Percentiles rank a stretch among this genome's conserved stretches.
These are phyloP conservation scores for Dispira parvispora DNA, from an alignment of 192 early-diverging fungal species.

Conservation along the genomic window DNA sequence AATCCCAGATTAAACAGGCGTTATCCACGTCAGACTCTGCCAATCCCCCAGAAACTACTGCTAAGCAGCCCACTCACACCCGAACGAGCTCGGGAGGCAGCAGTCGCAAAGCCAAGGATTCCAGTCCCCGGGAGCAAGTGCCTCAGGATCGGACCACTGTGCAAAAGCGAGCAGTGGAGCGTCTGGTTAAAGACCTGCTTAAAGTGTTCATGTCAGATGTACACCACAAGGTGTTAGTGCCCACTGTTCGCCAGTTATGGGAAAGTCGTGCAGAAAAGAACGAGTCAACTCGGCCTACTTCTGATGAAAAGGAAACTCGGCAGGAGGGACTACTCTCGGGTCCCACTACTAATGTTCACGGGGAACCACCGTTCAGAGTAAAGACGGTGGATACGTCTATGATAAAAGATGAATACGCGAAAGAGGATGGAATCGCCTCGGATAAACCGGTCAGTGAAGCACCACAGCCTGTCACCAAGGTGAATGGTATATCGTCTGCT, in stretches of 20 bases:
- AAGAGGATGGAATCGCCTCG: no score
- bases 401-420: no score
- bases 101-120: neutral
- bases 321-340: neutral
- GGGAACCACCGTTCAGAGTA: no score
- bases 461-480: neutral
- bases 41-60: neutral
- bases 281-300: neutral
- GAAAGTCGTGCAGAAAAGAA: neutral
- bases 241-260: neutral
- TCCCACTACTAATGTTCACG: neutral
- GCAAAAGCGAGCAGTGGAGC: neutral
- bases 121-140: neutral
- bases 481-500: neutral
- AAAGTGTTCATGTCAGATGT: neutral
- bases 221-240: neutral
- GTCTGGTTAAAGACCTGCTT: neutral
- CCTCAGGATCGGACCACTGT: slow-evolving; percentile 8
- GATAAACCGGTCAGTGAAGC: no score
- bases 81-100: neutral
- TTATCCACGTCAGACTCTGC: neutral
- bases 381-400: no score
- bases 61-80: neutral
- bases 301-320: neutral
- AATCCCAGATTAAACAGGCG: slow-evolving; percentile 10